These are phyloP conservation scores for Candida sithepensis DNA, from an alignment of 805 yeast species.

Conservation along the genomic window DNA sequence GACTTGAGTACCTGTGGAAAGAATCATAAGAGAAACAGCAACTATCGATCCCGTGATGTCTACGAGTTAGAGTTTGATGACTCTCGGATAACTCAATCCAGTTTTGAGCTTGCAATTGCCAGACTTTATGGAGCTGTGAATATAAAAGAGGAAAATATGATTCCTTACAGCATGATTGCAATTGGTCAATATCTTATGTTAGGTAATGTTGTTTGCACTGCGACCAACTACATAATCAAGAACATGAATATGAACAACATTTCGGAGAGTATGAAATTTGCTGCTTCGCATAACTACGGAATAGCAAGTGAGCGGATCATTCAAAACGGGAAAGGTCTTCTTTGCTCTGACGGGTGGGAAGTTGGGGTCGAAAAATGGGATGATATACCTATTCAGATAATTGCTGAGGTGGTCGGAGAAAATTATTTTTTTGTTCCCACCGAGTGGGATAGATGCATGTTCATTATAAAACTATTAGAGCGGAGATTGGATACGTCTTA, in stretches of 20 bases:
- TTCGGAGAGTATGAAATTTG: constrained; percentile 38
- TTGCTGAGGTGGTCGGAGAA: constrained; percentile 42
- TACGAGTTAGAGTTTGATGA: constrained; percentile 38
- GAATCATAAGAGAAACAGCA: neutral
- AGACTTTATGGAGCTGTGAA: constrained; percentile 44
- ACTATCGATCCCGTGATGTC: neutral
- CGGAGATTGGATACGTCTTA: constrained; percentile 25
- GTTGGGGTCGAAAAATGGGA: constrained; percentile 44
- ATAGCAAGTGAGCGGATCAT: constrained; percentile 41
- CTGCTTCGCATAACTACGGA: constrained; percentile 42
- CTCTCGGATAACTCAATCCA: constrained; percentile 37
- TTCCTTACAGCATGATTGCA: constrained; percentile 43
- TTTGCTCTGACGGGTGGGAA: constrained; percentile 50
- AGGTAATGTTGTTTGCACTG: constrained; percentile 39
- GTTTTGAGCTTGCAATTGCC: constrained; percentile 47
- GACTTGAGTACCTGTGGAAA: neutral
- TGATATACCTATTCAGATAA: constrained; percentile 39
- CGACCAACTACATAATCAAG: constrained; percentile 38
- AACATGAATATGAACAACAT: constrained; percentile 35
- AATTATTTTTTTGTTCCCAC: constrained; percentile 52
- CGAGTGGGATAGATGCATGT: constrained; percentile 54
- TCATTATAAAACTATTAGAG: constrained; percentile 40
- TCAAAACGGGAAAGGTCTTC: constrained; percentile 43
- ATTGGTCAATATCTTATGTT: constrained; percentile 48
- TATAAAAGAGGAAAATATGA: constrained; percentile 29